Base-by-base conservation (phyloP, 2,329 filamentous ascomycete genomes). In the Claviceps purpurea region DNA sequence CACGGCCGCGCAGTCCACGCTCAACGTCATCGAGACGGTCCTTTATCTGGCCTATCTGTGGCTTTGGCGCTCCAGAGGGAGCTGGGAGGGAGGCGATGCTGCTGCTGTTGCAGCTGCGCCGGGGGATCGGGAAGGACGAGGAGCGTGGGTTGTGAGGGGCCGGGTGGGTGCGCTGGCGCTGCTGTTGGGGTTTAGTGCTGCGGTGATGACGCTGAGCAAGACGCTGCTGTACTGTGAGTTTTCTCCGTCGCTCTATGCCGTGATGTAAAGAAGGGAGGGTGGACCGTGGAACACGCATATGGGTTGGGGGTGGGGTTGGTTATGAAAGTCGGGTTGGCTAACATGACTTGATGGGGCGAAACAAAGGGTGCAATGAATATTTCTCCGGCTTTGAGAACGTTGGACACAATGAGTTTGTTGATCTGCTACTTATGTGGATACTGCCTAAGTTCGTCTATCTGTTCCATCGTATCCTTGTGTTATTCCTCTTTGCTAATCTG, bases 1-100 rank as follows among this genome's bases (percentile, higher is more conserved):
- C 68, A 87, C 86, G 0, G 78, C 76, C 43, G 87, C 88, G 40
- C 89, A 95, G 73, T 77, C 77, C 30, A 60, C 73, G 6, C 64
- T 90, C 57, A 93, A 91, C 62, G 65, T 79, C 6, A 59, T 87
- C 51, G 87, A 93, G 73, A 81, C 78, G 3, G 52, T 70, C 38
- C 73, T 82, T 60, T 91, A 90, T 63, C 37, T 66, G 70, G 52
- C 72, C 70, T 67, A 91, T 81, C 60, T 71, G 44, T 65, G 56
- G 54, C 51, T 67, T 13, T 73, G 71, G 62, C 61, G 58, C 54
- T 43, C 50, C 59, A 38, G 49, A 24, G 16, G 40, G 45, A 41
- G 41, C 51, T 24, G 54, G 47, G 30, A 34, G 30, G 30, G 30
- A 4, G 30, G 30, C 4, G 30, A 34, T 34, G 30, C 30, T 30